A percentile compares a stretch with the other conserved stretches of the same genome.
Conservation (phyloP, 2,329 filamentous ascomycete genomes). For the Arthrobotrys iridis region DNA sequence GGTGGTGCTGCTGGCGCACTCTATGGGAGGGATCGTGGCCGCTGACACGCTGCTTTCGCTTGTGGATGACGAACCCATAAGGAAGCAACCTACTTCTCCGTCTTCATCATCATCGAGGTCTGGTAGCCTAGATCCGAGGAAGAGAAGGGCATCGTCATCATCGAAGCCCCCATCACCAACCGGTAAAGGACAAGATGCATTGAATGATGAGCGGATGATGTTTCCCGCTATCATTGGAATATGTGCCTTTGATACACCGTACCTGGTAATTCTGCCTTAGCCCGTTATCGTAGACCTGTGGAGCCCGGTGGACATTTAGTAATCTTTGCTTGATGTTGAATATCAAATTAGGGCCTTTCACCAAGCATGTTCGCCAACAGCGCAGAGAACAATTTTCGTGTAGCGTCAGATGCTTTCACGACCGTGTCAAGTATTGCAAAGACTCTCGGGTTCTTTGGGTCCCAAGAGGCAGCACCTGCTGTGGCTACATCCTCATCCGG, state of each 20-base stretch:
- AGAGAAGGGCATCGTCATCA: constrained; percentile 42
- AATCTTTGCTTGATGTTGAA: constrained; percentile 22
- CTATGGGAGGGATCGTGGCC: constrained; percentile 92
- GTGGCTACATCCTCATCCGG: constrained; percentile 61
- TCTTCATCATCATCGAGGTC: constrained; percentile 57
- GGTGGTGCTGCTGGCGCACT: constrained; percentile 84
- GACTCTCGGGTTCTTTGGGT: constrained; percentile 53
- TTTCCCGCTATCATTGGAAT: constrained; percentile 93
- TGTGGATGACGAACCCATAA: constrained; percentile 70
- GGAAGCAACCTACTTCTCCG: constrained; percentile 59
- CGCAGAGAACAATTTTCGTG: constrained; percentile 86
- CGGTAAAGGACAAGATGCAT: constrained; percentile 43
- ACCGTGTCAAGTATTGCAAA: constrained; percentile 68
- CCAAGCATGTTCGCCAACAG: constrained; percentile 85
- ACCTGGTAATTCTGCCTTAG: constrained; percentile 71
- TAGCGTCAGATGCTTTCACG: constrained; percentile 75
- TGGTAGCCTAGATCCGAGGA: constrained; percentile 43
- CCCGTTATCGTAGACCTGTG: background rate
- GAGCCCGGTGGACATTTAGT: background rate
- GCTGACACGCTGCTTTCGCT: constrained; percentile 85
- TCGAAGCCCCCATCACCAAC: constrained; percentile 54
- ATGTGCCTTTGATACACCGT: constrained; percentile 94
- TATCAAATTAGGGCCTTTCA: constrained; percentile 61
- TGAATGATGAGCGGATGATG: constrained; percentile 73
- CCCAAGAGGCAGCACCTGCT: constrained; percentile 56